Conservation (phyloP, 805 yeast species). For the Metschnikowia rubicola region DNA sequence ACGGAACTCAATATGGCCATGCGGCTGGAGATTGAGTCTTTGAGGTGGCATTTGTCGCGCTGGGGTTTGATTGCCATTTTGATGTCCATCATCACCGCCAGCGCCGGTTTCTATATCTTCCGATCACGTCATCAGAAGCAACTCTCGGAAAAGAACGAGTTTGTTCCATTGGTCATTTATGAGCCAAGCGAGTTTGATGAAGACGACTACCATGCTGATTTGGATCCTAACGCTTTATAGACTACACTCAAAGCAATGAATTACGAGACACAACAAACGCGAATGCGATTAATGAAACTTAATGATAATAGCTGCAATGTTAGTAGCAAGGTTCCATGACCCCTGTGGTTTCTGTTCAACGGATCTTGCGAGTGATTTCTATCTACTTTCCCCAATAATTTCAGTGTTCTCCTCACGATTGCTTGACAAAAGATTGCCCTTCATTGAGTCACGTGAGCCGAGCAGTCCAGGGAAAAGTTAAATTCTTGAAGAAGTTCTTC, state of each 20-base stretch:
- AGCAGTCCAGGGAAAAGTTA: too few relatives aligned
- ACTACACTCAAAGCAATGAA: background rate
- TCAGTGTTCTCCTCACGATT: too few relatives aligned
- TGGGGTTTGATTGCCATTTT: slow-evolving; percentile 79
- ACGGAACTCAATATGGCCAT: slow-evolving; percentile 78
- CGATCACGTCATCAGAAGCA: slow-evolving; percentile 22
- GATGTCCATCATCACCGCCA: slow-evolving; percentile 54
- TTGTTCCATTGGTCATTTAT: slow-evolving; percentile 40
- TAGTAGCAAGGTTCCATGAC: too few relatives aligned
- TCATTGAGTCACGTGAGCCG: too few relatives aligned
- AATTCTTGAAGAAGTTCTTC: too few relatives aligned
- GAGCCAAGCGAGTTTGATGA: slow-evolving; percentile 51
- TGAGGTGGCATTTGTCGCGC: slow-evolving; percentile 91
- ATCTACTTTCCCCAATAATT: too few relatives aligned
- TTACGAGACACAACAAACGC: background rate
- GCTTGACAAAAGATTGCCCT: too few relatives aligned
- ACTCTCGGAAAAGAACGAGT: slow-evolving; percentile 28
- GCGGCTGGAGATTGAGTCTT: slow-evolving; percentile 79
- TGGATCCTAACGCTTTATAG: slow-evolving; percentile 32
- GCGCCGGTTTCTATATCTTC: slow-evolving; percentile 51
- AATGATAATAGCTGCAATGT: too few relatives aligned
- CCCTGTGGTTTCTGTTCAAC: too few relatives aligned
- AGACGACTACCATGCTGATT: slow-evolving; percentile 54
- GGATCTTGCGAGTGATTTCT: too few relatives aligned
- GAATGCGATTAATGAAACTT: background rate